A percentile compares a stretch with the other conserved stretches of the same genome.
Evolutionary conservation across 2,329 filamentous ascomycete genomes (phyloP).

Genomic region (Amylocarpus encephaloides): DNA sequence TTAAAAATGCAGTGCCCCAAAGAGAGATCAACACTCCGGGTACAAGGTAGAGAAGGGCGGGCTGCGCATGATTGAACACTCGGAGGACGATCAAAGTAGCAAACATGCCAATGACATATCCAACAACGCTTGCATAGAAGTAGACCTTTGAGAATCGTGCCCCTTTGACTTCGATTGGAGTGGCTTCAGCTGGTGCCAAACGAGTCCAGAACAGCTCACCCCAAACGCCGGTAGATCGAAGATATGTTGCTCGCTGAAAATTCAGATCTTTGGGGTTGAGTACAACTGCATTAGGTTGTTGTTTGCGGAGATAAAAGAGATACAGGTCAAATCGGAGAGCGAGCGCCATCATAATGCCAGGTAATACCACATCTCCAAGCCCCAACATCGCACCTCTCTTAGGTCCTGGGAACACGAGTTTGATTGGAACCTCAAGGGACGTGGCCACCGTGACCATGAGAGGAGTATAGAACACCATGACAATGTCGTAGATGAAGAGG

Average conservation of each 20-base stretch:
- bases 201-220: constrained; percentile 75
- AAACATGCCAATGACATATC: constrained; percentile 74
- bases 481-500: constrained; percentile 91
- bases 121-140: constrained; percentile 69
- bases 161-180: constrained; percentile 26
- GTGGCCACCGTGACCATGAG: constrained; percentile 86
- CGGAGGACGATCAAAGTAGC: constrained; percentile 71
- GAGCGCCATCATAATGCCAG: constrained; percentile 82
- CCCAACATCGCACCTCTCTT: constrained; percentile 76
- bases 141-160: constrained; percentile 72
- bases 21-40: constrained; percentile 71
- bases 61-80: constrained; percentile 75
- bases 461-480: constrained; percentile 83
- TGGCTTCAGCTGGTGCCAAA: constrained; percentile 18
- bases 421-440: constrained; percentile 85
- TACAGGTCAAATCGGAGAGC: constrained; percentile 89
- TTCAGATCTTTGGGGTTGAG: constrained; percentile 23
- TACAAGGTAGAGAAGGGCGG: constrained; percentile 86
- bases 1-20: constrained; percentile 65
- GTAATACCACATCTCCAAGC: constrained; percentile 88
- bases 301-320: constrained; percentile 68
- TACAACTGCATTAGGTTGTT: constrained; percentile 36
- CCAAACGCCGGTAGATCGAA: constrained; percentile 66
- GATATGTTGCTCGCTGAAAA: constrained; percentile 39
- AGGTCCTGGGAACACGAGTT: constrained; percentile 68